These are phyloP conservation scores for Fusarium continuum DNA, from an alignment of 2,329 filamentous ascomycete genomes.

Conservation along the genomic window DNA sequence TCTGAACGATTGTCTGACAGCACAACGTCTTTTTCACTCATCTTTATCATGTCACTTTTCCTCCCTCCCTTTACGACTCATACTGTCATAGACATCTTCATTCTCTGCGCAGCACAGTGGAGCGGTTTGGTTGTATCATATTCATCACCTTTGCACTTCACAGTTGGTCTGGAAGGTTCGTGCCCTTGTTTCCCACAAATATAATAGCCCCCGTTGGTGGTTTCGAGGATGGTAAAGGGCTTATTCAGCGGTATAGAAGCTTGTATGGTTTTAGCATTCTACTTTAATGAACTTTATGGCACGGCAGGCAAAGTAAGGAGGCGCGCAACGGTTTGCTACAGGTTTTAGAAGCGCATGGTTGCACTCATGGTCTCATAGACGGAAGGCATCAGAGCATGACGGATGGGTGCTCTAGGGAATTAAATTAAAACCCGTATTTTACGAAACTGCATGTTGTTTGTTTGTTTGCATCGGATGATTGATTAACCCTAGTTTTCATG, in stretches of 20 bases:
- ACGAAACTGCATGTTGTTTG: constrained; percentile 3
- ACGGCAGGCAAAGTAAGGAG: constrained; percentile 11
- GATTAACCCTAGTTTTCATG: constrained; percentile 1
- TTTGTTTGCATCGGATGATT: neutral
- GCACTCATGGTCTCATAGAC: constrained; percentile 4
- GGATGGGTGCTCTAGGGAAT: neutral
- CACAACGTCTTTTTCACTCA: neutral
- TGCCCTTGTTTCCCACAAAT: neutral
- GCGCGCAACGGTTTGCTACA: constrained; percentile 21
- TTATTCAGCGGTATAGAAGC: neutral
- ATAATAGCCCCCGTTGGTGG: neutral
- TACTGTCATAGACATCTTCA: constrained; percentile 3
- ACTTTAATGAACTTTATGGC: constrained; percentile 25
- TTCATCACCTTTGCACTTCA: constrained; percentile 11
- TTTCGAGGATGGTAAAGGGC: neutral
- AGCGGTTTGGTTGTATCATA: constrained; percentile 21
- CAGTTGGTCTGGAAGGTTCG: neutral
- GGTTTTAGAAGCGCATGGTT: constrained; percentile 16
- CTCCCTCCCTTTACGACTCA: neutral
- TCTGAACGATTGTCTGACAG: constrained; percentile 2
- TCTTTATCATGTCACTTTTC: constrained; percentile 1
- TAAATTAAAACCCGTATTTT: neutral
- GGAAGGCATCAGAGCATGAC: constrained; percentile 7
- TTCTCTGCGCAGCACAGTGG: constrained; percentile 28
- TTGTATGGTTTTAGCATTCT: constrained; percentile 6